Percentiles rank a stretch among this genome's conserved stretches.
Evolutionary conservation across 129 eudicot genomes (phyloP).

Genomic region (Dittrichia graveolens): DNA sequence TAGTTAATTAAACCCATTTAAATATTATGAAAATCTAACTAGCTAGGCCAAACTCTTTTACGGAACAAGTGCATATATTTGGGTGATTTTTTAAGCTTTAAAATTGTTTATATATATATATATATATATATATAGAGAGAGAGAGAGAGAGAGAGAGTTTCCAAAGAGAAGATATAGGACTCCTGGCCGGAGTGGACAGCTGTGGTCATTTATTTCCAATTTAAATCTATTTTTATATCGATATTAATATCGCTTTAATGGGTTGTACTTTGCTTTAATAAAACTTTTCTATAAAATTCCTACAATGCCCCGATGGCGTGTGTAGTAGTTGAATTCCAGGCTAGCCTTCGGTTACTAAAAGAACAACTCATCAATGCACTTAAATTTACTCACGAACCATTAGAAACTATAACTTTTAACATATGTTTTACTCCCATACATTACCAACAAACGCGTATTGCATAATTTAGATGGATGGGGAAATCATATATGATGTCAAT

Average conservation of each 20-base stretch:
- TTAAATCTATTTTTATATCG: slow-evolving; percentile 35
- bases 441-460: no score
- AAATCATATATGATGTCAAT: no score
- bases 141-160: no score
- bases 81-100: no score
- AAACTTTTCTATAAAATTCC: slow-evolving; percentile 17
- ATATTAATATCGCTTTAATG: slow-evolving; percentile 33
- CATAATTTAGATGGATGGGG: no score
- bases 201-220: slow-evolving; percentile 36
- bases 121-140: no score
- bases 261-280: slow-evolving; percentile 33
- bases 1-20: no score
- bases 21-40: no score
- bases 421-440: background rate
- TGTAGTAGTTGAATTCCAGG: slow-evolving; percentile 37
- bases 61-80: no score
- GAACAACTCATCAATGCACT: slow-evolving; percentile 38
- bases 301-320: slow-evolving; percentile 17
- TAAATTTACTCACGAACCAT: background rate
- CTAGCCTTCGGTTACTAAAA: slow-evolving; percentile 30
- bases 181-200: slow-evolving; percentile 31
- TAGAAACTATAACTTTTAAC: background rate
- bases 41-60: no score
- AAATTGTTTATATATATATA: background rate
- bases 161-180: slow-evolving; percentile 26